Percentiles rank a stretch among this genome's conserved stretches.
Conservation (phyloP, 1,284 basidiomycete species). For the Pisolithus thermaeus region DNA sequence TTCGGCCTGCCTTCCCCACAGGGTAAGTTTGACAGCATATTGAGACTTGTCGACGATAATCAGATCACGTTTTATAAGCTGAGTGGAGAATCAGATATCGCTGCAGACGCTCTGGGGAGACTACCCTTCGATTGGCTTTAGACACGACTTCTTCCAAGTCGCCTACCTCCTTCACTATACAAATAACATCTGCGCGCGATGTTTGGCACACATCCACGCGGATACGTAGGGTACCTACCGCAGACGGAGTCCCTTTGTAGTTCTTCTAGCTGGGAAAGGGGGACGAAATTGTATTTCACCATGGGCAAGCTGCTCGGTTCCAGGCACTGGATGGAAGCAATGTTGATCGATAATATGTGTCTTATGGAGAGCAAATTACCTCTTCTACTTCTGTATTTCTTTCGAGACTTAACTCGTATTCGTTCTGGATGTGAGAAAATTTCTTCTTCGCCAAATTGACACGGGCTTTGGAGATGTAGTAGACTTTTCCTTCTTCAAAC, state of each 20-base stretch:
- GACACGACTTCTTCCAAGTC: constrained; percentile 67
- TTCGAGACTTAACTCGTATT: constrained; percentile 93
- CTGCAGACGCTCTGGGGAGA: constrained; percentile 13
- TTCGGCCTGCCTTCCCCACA: constrained; percentile 97
- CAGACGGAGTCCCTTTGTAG: constrained; percentile 72
- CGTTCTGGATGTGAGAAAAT: constrained; percentile 87
- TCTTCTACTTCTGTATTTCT: constrained; percentile 79
- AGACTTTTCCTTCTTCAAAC: constrained; percentile 90
- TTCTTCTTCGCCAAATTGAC: constrained; percentile 98
- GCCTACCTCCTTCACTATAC: constrained; percentile 75
- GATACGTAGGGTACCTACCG: constrained; percentile 43
- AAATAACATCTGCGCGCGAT: constrained; percentile 69
- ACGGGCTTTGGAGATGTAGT: constrained; percentile 85
- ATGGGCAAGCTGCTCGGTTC: constrained; percentile 73
- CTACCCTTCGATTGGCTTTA: constrained; percentile 66
- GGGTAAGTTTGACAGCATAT: constrained; percentile 79
- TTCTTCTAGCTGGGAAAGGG: constrained; percentile 57
- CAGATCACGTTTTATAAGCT: constrained; percentile 86
- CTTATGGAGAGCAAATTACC: constrained; percentile 33
- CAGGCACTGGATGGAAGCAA: constrained; percentile 50
- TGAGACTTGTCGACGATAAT: constrained; percentile 83
- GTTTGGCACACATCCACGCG: constrained; percentile 11
- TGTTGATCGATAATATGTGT: constrained; percentile 4
- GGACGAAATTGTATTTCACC: constrained; percentile 82
- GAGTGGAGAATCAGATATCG: constrained; percentile 5